Percentiles rank a stretch among this genome's conserved stretches.
Conservation (phyloP, 495 filamentous ascomycete species). For the Xylaria curta region DNA sequence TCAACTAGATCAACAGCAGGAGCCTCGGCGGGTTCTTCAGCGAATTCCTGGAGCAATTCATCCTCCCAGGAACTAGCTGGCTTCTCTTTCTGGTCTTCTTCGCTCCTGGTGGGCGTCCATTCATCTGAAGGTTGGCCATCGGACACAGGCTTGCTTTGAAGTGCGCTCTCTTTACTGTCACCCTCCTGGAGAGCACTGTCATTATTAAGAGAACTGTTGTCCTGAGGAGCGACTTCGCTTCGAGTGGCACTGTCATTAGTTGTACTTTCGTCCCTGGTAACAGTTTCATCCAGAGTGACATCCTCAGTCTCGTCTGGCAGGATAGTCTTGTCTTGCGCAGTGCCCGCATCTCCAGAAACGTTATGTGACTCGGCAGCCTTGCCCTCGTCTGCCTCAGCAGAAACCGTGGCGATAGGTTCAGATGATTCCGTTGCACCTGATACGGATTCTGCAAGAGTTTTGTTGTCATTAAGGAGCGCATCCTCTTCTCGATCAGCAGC, state of each 20-base stretch:
- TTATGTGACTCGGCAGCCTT: background rate
- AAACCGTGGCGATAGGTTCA: background rate
- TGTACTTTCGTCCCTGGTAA: conserved; percentile 22
- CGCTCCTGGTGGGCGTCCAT: conserved; percentile 16
- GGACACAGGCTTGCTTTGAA: background rate
- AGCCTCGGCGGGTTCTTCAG: background rate
- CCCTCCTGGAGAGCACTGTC: background rate
- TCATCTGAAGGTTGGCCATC: conserved; percentile 7
- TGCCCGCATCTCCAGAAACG: background rate
- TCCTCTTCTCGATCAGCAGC: conserved; percentile 9
- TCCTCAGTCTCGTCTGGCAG: conserved; percentile 5
- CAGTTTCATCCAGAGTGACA: conserved; percentile 5
- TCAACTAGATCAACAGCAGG: background rate
- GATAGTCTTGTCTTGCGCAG: background rate
- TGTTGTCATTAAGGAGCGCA: background rate
- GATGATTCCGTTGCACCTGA: background rate
- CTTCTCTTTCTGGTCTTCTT: conserved; percentile 27
- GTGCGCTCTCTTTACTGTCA: background rate
- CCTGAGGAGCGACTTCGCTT: background rate
- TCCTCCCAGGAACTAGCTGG: conserved; percentile 7
- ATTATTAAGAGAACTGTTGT: background rate
- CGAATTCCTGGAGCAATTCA: background rate
- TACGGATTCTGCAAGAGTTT: background rate
- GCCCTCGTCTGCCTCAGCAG: background rate
- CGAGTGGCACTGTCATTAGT: conserved; percentile 12